A percentile compares a stretch with the other conserved stretches of the same genome.
Conservation (phyloP, 768 basidiomycete genomes). For the Nidula microcarpa region DNA sequence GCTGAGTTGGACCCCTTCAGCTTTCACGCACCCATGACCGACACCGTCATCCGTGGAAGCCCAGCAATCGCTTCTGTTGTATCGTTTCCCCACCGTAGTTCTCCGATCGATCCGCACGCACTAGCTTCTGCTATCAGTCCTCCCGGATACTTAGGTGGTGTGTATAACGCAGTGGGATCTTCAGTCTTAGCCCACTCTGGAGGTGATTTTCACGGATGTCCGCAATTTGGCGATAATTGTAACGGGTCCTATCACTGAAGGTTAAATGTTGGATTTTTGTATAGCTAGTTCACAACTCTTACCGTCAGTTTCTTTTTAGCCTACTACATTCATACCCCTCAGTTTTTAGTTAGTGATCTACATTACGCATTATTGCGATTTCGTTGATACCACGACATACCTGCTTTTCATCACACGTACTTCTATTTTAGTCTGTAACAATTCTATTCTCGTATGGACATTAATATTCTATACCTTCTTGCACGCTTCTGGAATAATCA, state of each 20-base stretch:
- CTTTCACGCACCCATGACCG: conserved; percentile 36
- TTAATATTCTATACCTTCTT: too few relatives aligned
- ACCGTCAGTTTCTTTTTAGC: too few relatives aligned
- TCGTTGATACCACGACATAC: too few relatives aligned
- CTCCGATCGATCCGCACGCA: conserved; percentile 1
- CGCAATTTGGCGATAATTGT: conserved; percentile 43
- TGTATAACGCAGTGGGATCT: conserved; percentile 1
- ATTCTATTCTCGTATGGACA: too few relatives aligned
- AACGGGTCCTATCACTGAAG: conserved; percentile 30
- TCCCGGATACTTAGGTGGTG: neutral
- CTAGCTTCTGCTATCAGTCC: neutral
- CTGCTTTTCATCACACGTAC: too few relatives aligned
- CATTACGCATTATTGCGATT: too few relatives aligned
- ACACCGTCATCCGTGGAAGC: conserved; percentile 21
- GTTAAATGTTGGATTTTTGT: too few relatives aligned
- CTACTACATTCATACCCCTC: too few relatives aligned
- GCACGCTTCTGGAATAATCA: too few relatives aligned
- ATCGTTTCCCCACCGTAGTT: conserved; percentile 1
- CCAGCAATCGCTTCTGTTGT: conserved; percentile 12
- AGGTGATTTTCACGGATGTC: conserved; percentile 34
- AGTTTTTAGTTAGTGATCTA: too few relatives aligned
- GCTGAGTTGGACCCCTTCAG: conserved; percentile 50
- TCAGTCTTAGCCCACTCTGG: conserved; percentile 25
- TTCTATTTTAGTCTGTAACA: too few relatives aligned
- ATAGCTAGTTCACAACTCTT: too few relatives aligned